Conservation (phyloP, 176 grass and related monocot genomes). For the Zea mays region Zm-B73-REFERENCE-NAM-5.0 NC_050097.1:57742501-57743000, state of each 20-base stretch:
- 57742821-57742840: background rate
- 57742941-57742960: conserved; percentile 50
- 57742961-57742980: conserved; percentile 29
- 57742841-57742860: conserved; percentile 21
- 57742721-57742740: background rate
- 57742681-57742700: background rate
- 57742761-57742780: background rate
- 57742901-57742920: conserved; percentile 36
- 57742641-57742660: background rate
- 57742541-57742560: too few relatives aligned
- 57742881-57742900: background rate
- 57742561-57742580: too few relatives aligned
- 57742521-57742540: too few relatives aligned
- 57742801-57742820: conserved; percentile 15
- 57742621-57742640: conserved; percentile 24
- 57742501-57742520: too few relatives aligned
- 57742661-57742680: background rate
- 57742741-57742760: conserved; percentile 1
- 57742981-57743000: conserved; percentile 24
- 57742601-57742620: conserved; percentile 15
- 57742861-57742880: background rate
- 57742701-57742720: background rate
- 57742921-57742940: conserved; percentile 40
- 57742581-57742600: too few relatives aligned
- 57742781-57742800: background rate